These are phyloP conservation scores for Erodium texanum DNA, from an alignment of 441 rosid genomes.

Conservation along the genomic window DNA sequence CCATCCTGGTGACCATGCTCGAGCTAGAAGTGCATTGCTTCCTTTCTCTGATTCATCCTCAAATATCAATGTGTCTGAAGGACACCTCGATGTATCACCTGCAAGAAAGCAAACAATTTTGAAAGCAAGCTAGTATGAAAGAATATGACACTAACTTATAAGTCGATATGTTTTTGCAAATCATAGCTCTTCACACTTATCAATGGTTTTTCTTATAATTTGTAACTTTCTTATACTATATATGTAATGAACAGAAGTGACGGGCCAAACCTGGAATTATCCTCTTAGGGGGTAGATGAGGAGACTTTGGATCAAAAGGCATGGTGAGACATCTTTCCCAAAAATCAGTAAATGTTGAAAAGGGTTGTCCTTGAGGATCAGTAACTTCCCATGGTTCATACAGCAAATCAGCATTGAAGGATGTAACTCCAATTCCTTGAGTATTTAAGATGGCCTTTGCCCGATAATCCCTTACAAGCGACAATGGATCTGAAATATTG, in stretches of 20 bases:
- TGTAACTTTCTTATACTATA: not conserved
- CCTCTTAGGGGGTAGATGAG: slow-evolving; percentile 94
- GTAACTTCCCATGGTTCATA: slow-evolving; percentile 97
- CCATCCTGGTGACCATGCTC: slow-evolving; percentile 99
- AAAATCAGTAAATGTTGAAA: slow-evolving; percentile 67
- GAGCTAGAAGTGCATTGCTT: slow-evolving; percentile 91
- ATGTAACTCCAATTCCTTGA: slow-evolving; percentile 61
- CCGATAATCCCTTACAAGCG: slow-evolving; percentile 86
- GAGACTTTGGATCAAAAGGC: slow-evolving; percentile 95
- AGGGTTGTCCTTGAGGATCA: slow-evolving; percentile 66
- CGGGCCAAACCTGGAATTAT: slow-evolving; percentile 61
- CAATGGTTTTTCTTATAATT: too few species aligned
- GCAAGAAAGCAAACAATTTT: slow-evolving; percentile 21
- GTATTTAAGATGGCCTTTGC: slow-evolving; percentile 69
- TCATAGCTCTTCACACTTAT: too few species aligned
- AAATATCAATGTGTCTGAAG: slow-evolving; percentile 53
- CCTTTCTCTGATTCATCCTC: slow-evolving; percentile 93
- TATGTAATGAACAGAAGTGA: not conserved
- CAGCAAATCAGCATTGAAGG: slow-evolving; percentile 89
- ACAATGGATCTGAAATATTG: slow-evolving; percentile 68
- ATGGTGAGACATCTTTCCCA: slow-evolving; percentile 96
- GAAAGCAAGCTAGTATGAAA: slow-evolving; percentile 8
- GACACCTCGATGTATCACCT: slow-evolving; percentile 75
- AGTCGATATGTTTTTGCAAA: too few species aligned
- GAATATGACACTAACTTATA: too few species aligned